Percentiles rank a stretch among this genome's conserved stretches.
Conservation (phyloP, 2,329 filamentous ascomycete species). For the Gliomastix tumulicola region DNA sequence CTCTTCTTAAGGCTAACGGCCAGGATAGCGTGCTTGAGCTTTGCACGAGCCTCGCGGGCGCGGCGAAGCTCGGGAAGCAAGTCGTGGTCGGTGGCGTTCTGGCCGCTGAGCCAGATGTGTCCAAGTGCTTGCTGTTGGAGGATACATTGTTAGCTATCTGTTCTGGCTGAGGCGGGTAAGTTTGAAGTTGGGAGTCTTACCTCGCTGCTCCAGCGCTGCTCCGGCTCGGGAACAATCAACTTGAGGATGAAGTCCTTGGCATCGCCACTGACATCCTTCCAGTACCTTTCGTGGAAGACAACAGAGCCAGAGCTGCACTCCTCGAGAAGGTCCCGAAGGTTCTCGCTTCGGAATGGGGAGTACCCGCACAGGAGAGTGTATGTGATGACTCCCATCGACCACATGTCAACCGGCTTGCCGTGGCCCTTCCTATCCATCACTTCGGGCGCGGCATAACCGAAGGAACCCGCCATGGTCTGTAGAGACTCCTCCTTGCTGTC, state of each 20-base stretch:
- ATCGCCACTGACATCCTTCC: conserved; percentile 93
- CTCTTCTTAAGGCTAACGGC: conserved; percentile 93
- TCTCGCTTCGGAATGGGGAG: conserved; percentile 95
- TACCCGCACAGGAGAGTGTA: conserved; percentile 98
- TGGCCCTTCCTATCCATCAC: conserved; percentile 98
- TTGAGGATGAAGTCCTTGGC: conserved; percentile 89
- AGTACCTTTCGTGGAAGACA: conserved; percentile 95
- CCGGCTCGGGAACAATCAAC: conserved; percentile 72
- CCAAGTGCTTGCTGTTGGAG: conserved; percentile 60
- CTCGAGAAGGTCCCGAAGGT: conserved; percentile 84
- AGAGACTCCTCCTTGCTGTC: conserved; percentile 85
- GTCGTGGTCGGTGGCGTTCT: conserved; percentile 92
- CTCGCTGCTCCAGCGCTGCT: conserved; percentile 70
- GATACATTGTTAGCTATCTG: no score
- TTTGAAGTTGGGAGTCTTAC: conserved; percentile 34
- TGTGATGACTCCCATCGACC: conserved; percentile 97
- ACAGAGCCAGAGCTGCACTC: conserved; percentile 82
- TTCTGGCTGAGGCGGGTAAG: not conserved
- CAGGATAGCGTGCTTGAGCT: conserved; percentile 88
- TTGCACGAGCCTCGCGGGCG: conserved; percentile 85
- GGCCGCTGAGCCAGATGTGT: conserved; percentile 84
- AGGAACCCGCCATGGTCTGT: conserved; percentile 97
- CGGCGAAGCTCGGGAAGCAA: conserved; percentile 87
- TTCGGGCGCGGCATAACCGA: conserved; percentile 94
- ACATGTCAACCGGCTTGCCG: conserved; percentile 98